phyloP scores from a whole-genome alignment of 2,329 filamentous ascomycete genomes.

The Pseudofabraea citricarpa region DNA sequence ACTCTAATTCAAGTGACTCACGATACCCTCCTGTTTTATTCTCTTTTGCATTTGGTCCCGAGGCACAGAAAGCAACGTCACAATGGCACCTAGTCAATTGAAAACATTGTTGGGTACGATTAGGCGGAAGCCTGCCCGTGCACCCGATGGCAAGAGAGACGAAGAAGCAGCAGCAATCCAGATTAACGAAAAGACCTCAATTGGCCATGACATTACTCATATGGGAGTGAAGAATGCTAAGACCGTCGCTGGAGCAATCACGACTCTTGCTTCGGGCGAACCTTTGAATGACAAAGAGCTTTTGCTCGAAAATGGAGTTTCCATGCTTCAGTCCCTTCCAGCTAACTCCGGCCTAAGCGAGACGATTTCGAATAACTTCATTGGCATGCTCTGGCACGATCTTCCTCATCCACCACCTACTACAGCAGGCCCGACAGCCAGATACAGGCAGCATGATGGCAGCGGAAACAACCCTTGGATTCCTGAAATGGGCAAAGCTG shows the following conservation, averaged over 20 bases:
- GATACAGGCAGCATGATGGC: constrained; percentile 40
- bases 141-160: constrained; percentile 41
- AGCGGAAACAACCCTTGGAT: constrained; percentile 41
- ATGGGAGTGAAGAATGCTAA: constrained; percentile 33
- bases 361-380: constrained; percentile 44
- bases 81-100: constrained; percentile 28
- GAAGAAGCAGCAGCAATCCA: constrained; percentile 27
- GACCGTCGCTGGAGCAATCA: constrained; percentile 35
- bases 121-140: constrained; percentile 38
- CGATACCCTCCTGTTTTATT: background rate
- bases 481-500: constrained; percentile 48
- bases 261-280: constrained; percentile 37
- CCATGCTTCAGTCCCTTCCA: constrained; percentile 46
- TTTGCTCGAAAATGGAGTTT: constrained; percentile 44
- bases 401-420: constrained; percentile 45
- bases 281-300: constrained; percentile 42
- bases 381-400: constrained; percentile 47
- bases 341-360: constrained; percentile 42
- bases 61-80: constrained; percentile 1
- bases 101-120: constrained; percentile 39
- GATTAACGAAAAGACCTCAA: constrained; percentile 32
- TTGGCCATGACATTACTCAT: constrained; percentile 35
- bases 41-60: background rate
- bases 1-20: background rate
- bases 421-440: constrained; percentile 38